These are phyloP conservation scores for Kodamaea neixiangensis DNA, from an alignment of 805 yeast genomes.

Conservation along the genomic window DNA sequence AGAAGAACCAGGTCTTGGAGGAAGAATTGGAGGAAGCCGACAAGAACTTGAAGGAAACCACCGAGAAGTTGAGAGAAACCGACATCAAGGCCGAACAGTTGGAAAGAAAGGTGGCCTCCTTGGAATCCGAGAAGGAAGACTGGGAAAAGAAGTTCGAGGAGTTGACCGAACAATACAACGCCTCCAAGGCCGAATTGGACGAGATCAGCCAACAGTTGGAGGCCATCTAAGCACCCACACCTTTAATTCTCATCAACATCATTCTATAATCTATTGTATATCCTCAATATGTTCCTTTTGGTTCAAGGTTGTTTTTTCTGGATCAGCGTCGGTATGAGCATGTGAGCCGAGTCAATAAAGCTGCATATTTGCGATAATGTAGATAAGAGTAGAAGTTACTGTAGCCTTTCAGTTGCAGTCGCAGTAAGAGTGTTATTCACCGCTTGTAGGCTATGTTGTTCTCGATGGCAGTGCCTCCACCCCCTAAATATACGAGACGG, in stretches of 20 bases:
- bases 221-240: slow-evolving; percentile 44
- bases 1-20: slow-evolving; percentile 86
- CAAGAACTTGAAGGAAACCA: slow-evolving; percentile 86
- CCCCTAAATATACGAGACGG: neutral
- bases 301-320: neutral
- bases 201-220: slow-evolving; percentile 97
- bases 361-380: neutral
- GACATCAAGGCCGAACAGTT: slow-evolving; percentile 95
- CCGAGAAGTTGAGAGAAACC: slow-evolving; percentile 90
- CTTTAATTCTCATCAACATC: neutral
- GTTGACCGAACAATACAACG: slow-evolving; percentile 73
- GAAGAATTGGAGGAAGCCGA: slow-evolving; percentile 91
- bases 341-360: neutral
- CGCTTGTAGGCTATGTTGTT: too few relatives aligned
- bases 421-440: too few relatives aligned
- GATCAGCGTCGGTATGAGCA: neutral
- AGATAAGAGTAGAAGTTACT: too few relatives aligned
- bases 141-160: slow-evolving; percentile 92
- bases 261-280: neutral
- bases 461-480: neutral
- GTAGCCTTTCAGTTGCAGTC: too few relatives aligned
- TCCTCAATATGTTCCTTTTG: neutral
- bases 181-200: slow-evolving; percentile 91
- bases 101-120: slow-evolving; percentile 89
- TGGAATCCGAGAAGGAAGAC: slow-evolving; percentile 89